A percentile compares a stretch with the other conserved stretches of the same genome.
Conservation (phyloP, 768 basidiomycete genomes). For the Erythrobasidium yunnanense region DNA sequence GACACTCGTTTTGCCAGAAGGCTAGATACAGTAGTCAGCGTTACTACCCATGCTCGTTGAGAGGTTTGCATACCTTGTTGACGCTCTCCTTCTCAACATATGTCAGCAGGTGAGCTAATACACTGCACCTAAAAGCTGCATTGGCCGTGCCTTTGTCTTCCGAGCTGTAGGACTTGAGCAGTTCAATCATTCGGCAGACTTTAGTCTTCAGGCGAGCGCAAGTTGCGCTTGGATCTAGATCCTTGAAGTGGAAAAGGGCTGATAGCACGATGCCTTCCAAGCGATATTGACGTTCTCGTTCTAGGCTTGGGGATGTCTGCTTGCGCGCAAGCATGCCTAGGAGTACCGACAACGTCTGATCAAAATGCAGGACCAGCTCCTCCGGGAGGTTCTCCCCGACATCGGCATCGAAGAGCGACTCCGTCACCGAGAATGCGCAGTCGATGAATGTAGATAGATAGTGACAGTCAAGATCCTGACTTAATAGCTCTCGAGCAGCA, state of each 20-base stretch:
- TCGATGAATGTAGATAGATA: constrained; percentile 46
- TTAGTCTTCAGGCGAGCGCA: constrained; percentile 60
- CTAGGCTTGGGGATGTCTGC: constrained; percentile 51
- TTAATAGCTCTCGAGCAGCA: constrained; percentile 65
- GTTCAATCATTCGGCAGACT: constrained; percentile 63
- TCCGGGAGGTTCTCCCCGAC: constrained; percentile 28
- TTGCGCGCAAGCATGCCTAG: constrained; percentile 68
- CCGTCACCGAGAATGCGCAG: not conserved
- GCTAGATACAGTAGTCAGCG: too few relatives aligned
- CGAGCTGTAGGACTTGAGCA: too few relatives aligned
- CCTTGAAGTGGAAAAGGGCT: constrained; percentile 57
- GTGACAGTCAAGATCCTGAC: constrained; percentile 62
- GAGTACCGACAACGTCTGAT: constrained; percentile 61
- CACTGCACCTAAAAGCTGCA: too few relatives aligned
- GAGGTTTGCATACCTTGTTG: too few relatives aligned
- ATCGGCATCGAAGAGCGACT: constrained; percentile 25
- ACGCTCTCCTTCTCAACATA: too few relatives aligned
- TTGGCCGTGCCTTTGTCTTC: too few relatives aligned
- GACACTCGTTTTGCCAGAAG: too few relatives aligned
- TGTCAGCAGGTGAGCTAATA: too few relatives aligned
- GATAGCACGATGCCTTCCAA: constrained; percentile 44
- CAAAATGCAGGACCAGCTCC: constrained; percentile 34
- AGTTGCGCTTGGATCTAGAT: constrained; percentile 48
- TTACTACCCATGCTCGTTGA: too few relatives aligned
- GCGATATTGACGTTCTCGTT: constrained; percentile 45